Evolutionary conservation across 148 eudicot genomes (phyloP).

Genomic region (Chenopodium formosanum): DNA sequence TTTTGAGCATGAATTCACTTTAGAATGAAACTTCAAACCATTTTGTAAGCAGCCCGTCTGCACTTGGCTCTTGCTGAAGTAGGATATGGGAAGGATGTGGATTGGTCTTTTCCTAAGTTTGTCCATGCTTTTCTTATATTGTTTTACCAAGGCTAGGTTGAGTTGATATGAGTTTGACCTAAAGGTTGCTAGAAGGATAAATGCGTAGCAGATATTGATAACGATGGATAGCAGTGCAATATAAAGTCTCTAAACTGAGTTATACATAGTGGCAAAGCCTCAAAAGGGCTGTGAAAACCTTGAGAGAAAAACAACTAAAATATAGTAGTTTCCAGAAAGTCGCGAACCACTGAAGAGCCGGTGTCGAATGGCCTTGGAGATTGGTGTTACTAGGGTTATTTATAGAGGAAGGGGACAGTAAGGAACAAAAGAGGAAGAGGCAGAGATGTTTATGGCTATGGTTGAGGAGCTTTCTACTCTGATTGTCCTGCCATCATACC

Average conservation of each 20-base stretch:
- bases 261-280: not conserved
- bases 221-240: not conserved
- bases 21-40: not conserved
- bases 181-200: not conserved
- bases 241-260: not conserved
- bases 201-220: not conserved
- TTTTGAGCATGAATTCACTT: not conserved
- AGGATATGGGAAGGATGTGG: not conserved
- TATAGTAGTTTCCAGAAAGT: not conserved
- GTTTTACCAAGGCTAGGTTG: not conserved
- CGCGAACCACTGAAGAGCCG: not conserved
- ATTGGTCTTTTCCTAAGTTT: not conserved
- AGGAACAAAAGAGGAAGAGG: not conserved
- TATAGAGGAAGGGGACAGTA: not conserved
- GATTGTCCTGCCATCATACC: not conserved
- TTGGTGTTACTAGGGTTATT: slow-evolving; percentile 6
- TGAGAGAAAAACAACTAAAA: not conserved
- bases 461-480: not conserved
- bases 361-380: not conserved
- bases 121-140: not conserved
- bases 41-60: not conserved
- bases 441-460: not conserved
- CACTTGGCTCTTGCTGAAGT: not conserved
- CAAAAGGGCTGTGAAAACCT: not conserved
- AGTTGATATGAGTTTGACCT: slow-evolving; percentile 1